These are phyloP conservation scores for Rosa multiflora DNA, from an alignment of 306 rosid species.

Conservation along the genomic window DNA sequence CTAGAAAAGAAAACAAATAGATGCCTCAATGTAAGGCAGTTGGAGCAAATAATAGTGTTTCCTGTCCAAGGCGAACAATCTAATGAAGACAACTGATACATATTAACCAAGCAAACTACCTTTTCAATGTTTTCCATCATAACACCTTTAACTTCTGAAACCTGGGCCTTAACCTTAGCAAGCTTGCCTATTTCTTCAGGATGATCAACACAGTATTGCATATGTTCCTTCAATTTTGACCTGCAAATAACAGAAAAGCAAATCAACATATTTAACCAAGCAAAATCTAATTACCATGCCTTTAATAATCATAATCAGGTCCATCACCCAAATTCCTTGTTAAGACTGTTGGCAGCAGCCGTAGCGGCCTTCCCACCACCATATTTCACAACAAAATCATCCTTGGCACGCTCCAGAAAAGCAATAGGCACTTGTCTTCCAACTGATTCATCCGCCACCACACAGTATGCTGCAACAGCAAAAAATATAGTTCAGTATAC, in stretches of 20 bases:
- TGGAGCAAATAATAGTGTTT: not conserved
- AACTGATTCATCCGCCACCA: conserved; percentile 81
- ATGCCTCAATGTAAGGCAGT: not conserved
- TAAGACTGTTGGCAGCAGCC: conserved; percentile 80
- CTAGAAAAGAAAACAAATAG: not conserved
- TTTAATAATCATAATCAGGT: not conserved
- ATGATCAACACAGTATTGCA: conserved; percentile 92
- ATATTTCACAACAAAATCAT: conserved; percentile 74
- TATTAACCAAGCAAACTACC: conserved; percentile 38
- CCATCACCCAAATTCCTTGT: conserved; percentile 87
- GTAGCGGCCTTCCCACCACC: conserved; percentile 88
- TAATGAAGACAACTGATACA: not conserved
- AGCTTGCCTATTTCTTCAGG: conserved; percentile 97
- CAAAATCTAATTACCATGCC: not conserved
- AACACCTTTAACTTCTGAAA: conserved; percentile 97
- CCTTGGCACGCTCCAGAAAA: conserved; percentile 87
- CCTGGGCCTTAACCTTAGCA: conserved; percentile 97
- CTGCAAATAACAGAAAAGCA: conserved; percentile 29
- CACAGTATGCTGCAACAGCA: conserved; percentile 72
- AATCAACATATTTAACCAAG: not conserved
- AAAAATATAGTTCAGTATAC: not conserved
- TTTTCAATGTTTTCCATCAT: conserved; percentile 99
- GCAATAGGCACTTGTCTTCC: conserved; percentile 97
- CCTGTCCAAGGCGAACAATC: not conserved
- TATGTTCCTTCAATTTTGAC: conserved; percentile 88